phyloP scores from a whole-genome alignment of 148 eudicot genomes.

The Diospyros kaki region DNA sequence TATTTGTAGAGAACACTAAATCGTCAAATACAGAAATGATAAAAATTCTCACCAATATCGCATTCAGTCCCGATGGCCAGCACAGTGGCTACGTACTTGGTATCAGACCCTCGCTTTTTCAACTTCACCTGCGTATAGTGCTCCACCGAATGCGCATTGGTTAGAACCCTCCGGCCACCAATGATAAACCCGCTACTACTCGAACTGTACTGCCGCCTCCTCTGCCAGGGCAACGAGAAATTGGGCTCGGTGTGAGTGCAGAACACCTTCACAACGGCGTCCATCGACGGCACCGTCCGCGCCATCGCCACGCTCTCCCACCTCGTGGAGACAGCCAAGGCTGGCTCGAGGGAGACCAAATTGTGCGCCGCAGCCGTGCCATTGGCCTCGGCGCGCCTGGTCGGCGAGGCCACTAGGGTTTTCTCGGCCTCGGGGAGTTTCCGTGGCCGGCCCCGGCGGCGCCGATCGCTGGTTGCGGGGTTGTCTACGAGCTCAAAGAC shows the following conservation, averaged over 20 bases:
- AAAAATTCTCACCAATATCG: conserved; percentile 58
- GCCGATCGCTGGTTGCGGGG: neutral
- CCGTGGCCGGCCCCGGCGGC: conserved; percentile 13
- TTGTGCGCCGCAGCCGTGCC: conserved; percentile 6
- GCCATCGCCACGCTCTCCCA: conserved; percentile 20
- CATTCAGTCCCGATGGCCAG: conserved; percentile 85
- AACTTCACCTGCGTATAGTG: conserved; percentile 82
- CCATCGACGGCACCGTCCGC: conserved; percentile 59
- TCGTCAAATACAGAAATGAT: neutral
- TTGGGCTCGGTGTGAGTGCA: conserved; percentile 85
- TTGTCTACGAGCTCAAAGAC: conserved; percentile 25
- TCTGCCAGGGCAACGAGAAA: conserved; percentile 92
- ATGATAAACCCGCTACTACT: conserved; percentile 83
- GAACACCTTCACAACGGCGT: conserved; percentile 85
- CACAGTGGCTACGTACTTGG: conserved; percentile 76
- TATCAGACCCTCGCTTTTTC: conserved; percentile 87
- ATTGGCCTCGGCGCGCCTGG: conserved; percentile 10
- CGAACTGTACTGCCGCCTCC: conserved; percentile 79
- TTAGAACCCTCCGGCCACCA: conserved; percentile 66
- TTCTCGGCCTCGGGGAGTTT: conserved; percentile 7
- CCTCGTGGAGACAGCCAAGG: neutral
- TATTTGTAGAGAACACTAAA: neutral
- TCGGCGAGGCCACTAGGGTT: conserved; percentile 9
- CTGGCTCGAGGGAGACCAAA: neutral
- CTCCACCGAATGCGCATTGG: conserved; percentile 89